Conservation (phyloP, 495 filamentous ascomycete genomes). For the Lineolata rhizophorae region DNA sequence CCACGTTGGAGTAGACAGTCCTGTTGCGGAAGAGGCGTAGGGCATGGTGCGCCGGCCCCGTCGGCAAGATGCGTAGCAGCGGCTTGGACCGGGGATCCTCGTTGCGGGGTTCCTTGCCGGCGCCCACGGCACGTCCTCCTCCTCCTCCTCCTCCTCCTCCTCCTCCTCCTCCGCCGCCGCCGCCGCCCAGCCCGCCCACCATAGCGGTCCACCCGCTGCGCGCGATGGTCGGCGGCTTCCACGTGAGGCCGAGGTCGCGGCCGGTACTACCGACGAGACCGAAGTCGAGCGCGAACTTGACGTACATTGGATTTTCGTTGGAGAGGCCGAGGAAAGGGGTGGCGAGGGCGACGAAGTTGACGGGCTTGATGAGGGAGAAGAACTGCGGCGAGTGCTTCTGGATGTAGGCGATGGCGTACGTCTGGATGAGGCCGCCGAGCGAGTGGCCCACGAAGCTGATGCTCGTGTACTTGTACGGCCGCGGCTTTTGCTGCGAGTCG, state of each 20-base stretch:
- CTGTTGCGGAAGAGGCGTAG: slow-evolving; percentile 74
- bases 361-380: slow-evolving; percentile 64
- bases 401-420: slow-evolving; percentile 92
- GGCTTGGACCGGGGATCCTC: slow-evolving; percentile 67
- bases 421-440: slow-evolving; percentile 76
- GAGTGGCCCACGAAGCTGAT: slow-evolving; percentile 95
- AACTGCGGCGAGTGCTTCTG: slow-evolving; percentile 87
- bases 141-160: too few species aligned
- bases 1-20: slow-evolving; percentile 91
- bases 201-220: slow-evolving; percentile 75
- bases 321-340: slow-evolving; percentile 82
- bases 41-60: slow-evolving; percentile 75
- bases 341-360: slow-evolving; percentile 88
- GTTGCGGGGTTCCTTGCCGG: slow-evolving; percentile 41
- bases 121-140: too few species aligned
- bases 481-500: slow-evolving; percentile 3
- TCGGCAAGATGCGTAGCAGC: slow-evolving; percentile 71
- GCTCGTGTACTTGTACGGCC: slow-evolving; percentile 60
- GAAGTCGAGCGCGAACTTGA: slow-evolving; percentile 91
- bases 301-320: slow-evolving; percentile 92
- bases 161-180: too few species aligned
- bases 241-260: slow-evolving; percentile 83
- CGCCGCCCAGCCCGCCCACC: slow-evolving; percentile 52
- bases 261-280: slow-evolving; percentile 87
- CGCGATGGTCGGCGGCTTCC: slow-evolving; percentile 67